These are phyloP conservation scores for Naegleria gruberi DNA, from an alignment of 208 protist genomes.

Conservation along the genomic window DNA sequence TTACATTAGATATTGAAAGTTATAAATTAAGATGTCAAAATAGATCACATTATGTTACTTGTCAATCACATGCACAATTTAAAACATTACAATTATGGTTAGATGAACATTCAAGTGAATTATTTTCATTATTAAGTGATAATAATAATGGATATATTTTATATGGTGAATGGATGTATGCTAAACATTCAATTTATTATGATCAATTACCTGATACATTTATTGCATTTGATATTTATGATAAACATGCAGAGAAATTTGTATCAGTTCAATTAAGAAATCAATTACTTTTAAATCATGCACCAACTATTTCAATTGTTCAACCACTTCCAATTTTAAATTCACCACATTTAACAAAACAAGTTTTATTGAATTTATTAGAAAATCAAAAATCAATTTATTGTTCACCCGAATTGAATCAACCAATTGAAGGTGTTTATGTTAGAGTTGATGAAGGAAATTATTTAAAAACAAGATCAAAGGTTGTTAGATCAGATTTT, in stretches of 20 bases:
- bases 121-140: conserved; percentile 36
- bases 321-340: not conserved
- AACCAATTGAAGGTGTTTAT: conserved; percentile 29
- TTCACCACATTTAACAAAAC: not conserved
- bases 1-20: conserved; percentile 32
- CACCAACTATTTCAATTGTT: conserved; percentile 16
- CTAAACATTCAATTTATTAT: conserved; percentile 43
- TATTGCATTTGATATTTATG: conserved; percentile 46
- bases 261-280: conserved; percentile 14
- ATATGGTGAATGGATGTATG: conserved; percentile 46
- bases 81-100: conserved; percentile 41
- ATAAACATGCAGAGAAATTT: conserved; percentile 30
- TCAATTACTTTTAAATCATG: not conserved
- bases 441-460: conserved; percentile 23
- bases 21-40: conserved; percentile 37
- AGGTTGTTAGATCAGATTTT: conserved; percentile 31
- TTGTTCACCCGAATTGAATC: not conserved
- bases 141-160: conserved; percentile 32
- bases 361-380: not conserved
- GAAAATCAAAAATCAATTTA: not conserved
- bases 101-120: conserved; percentile 28
- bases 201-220: conserved; percentile 39
- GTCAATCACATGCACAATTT: conserved; percentile 35
- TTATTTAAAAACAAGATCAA: conserved; percentile 26
- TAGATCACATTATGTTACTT: conserved; percentile 39